Conservation (phyloP, 176 grass and related monocot genomes). For the Elaeis guineensis region DNA sequence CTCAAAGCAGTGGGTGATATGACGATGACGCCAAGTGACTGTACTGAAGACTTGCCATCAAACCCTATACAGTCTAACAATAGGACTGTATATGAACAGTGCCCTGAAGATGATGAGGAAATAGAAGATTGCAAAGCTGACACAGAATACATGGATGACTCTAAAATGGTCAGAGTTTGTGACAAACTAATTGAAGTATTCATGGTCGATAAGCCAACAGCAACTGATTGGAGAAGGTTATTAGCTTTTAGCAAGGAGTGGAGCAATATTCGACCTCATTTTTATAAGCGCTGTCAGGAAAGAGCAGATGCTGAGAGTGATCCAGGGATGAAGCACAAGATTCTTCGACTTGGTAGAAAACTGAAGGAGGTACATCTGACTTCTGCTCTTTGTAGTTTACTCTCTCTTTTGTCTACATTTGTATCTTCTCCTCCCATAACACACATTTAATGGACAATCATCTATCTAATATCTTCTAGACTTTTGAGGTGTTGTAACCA, state of each 20-base stretch:
- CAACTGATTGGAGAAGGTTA: conserved; percentile 76
- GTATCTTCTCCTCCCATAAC: too few species aligned
- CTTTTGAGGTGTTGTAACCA: too few species aligned
- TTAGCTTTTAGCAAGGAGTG: conserved; percentile 76
- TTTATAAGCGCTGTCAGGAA: conserved; percentile 67
- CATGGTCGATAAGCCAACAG: conserved; percentile 69
- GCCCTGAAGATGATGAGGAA: conserved; percentile 6
- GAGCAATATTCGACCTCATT: conserved; percentile 62
- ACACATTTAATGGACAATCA: too few species aligned
- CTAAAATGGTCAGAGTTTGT: conserved; percentile 57
- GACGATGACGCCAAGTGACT: conserved; percentile 27
- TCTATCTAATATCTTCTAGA: too few species aligned
- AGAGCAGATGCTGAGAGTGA: conserved; percentile 54
- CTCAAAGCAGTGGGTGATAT: conserved; percentile 32
- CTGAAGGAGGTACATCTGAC: conserved; percentile 55
- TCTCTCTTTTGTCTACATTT: too few species aligned
- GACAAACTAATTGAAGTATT: conserved; percentile 87
- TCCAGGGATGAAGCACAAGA: conserved; percentile 73
- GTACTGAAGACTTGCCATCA: conserved; percentile 29
- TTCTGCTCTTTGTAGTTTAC: neutral
- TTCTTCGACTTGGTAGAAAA: conserved; percentile 72
- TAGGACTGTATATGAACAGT: conserved; percentile 9
- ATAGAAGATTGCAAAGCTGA: conserved; percentile 10
- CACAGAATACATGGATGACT: conserved; percentile 13
- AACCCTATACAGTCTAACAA: conserved; percentile 21